These are phyloP conservation scores for Cynara cardunculus DNA, from an alignment of 129 eudicot species.

Conservation along the genomic window DNA sequence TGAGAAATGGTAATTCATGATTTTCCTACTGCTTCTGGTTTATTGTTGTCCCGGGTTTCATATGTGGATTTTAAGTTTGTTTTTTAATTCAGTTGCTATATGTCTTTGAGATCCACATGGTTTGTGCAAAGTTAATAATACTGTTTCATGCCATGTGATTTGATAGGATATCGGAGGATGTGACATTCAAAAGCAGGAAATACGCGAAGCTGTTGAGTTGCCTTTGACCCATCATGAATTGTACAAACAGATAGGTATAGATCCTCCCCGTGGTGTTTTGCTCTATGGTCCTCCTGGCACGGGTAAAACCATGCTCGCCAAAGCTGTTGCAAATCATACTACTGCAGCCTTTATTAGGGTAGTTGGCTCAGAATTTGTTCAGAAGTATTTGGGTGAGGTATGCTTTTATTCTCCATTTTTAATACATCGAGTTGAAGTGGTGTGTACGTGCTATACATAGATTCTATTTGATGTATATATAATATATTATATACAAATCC, in stretches of 20 bases:
- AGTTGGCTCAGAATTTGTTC: constrained; percentile 89
- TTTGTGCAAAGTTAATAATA: constrained; percentile 5
- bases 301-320: constrained; percentile 91
- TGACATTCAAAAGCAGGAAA: constrained; percentile 89
- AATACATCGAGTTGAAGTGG: neutral
- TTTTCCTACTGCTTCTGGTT: neutral
- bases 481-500: neutral
- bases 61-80: neutral
- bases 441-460: neutral
- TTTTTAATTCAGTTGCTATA: neutral
- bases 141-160: neutral
- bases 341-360: constrained; percentile 90
- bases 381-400: constrained; percentile 96
- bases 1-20: neutral
- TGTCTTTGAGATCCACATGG: neutral
- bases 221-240: constrained; percentile 85
- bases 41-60: constrained; percentile 14
- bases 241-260: constrained; percentile 92
- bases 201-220: constrained; percentile 89
- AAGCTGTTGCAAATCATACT: constrained; percentile 86
- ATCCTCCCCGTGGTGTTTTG: constrained; percentile 91
- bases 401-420: neutral
- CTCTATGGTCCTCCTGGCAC: constrained; percentile 94
- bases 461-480: too few relatives aligned
- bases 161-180: constrained; percentile 91